These are phyloP conservation scores for Arachis monticola DNA, from an alignment of 331 rosid genomes.

Conservation along the genomic window DNA sequence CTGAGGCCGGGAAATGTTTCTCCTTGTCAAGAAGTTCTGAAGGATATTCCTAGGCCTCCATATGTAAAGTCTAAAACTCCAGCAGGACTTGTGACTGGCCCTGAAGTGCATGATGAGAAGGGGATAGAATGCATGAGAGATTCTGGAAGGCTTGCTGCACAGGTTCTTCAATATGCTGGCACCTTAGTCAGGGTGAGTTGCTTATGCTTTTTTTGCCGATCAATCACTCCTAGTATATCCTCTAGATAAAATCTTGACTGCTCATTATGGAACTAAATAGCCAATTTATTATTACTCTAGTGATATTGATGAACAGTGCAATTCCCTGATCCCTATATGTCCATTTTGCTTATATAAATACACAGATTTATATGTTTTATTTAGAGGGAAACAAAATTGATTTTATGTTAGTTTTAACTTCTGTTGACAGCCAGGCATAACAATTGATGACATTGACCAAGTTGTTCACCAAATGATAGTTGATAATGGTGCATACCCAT, in stretches of 20 bases:
- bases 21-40: too few relatives aligned
- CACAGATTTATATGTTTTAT: constrained; percentile 7
- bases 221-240: constrained; percentile 11
- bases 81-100: constrained; percentile 50
- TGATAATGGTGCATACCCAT: too few relatives aligned
- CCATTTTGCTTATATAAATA: background rate
- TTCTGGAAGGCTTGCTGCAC: constrained; percentile 94
- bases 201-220: constrained; percentile 29
- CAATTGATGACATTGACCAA: too few relatives aligned
- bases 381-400: too few relatives aligned
- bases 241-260: background rate
- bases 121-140: constrained; percentile 93
- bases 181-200: constrained; percentile 78
- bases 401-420: too few relatives aligned
- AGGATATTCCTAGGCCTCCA: too few relatives aligned
- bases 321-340: background rate
- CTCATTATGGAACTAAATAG: constrained; percentile 6
- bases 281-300: background rate
- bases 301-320: background rate
- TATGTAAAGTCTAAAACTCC: too few relatives aligned
- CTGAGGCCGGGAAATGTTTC: too few relatives aligned
- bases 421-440: too few relatives aligned
- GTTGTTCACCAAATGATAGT: too few relatives aligned
- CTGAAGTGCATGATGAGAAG: constrained; percentile 80
- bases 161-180: constrained; percentile 94